Evolutionary conservation across 108 stramenopile genomes (phyloP).

Genomic region (Schizochytrium sp.): DNA sequence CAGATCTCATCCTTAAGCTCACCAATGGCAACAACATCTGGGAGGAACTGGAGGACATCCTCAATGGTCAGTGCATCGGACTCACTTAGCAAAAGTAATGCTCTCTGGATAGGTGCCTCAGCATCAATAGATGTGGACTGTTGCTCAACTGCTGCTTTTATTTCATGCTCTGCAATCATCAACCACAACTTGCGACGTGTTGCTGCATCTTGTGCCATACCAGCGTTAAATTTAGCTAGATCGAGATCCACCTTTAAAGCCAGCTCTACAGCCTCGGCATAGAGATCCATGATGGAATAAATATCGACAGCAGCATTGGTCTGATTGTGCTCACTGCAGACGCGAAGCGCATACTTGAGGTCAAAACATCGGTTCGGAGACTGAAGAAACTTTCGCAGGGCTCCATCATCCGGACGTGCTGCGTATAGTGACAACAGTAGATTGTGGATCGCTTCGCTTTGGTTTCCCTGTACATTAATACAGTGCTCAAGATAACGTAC

Average conservation of each 20-base stretch:
- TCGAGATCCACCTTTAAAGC: constrained; percentile 40
- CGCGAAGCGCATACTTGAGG: constrained; percentile 55
- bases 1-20: constrained; percentile 60
- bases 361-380: constrained; percentile 44
- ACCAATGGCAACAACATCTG: constrained; percentile 46
- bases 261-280: constrained; percentile 48
- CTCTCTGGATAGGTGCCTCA: not conserved
- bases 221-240: constrained; percentile 50
- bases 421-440: constrained; percentile 42
- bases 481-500: constrained; percentile 50
- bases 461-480: constrained; percentile 26
- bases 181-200: constrained; percentile 50
- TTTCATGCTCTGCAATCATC: constrained; percentile 48
- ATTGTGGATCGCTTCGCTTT: constrained; percentile 51
- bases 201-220: constrained; percentile 11
- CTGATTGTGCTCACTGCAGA: constrained; percentile 48
- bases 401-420: not conserved
- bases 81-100: constrained; percentile 3
- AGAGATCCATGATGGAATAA: constrained; percentile 29
- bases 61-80: constrained; percentile 31
- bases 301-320: constrained; percentile 30
- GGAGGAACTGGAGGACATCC: constrained; percentile 25
- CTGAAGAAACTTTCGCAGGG: constrained; percentile 14
- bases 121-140: not conserved
- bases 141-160: not conserved